Percentiles rank a stretch among this genome's conserved stretches.
Conservation (phyloP, 1,284 basidiomycete genomes). For the Marasmius fiardii region DNA sequence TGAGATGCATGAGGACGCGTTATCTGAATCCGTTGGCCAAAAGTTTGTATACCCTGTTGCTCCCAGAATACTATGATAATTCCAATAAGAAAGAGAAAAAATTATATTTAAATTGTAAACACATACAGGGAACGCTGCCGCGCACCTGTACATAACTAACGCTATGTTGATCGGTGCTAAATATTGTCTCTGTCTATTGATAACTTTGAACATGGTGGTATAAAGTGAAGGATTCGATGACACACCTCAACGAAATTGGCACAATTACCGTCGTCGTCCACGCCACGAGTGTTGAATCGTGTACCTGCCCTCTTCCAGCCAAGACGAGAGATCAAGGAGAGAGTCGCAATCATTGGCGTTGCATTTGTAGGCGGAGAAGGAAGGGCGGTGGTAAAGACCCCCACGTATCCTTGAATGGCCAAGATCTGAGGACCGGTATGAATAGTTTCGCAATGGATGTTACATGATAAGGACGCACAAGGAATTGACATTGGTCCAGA, state of each 20-base stretch:
- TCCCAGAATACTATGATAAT: constrained; percentile 87
- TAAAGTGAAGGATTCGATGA: constrained; percentile 14
- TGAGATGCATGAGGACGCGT: constrained; percentile 95
- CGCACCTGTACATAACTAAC: constrained; percentile 92
- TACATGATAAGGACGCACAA: constrained; percentile 48
- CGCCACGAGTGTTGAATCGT: constrained; percentile 94
- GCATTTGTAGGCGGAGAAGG: constrained; percentile 73
- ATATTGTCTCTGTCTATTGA: constrained; percentile 82
- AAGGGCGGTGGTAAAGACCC: constrained; percentile 65
- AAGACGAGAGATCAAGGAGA: constrained; percentile 83
- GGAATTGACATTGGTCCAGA: constrained; percentile 75
- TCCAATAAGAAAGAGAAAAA: constrained; percentile 14
- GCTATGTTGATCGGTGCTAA: constrained; percentile 80
- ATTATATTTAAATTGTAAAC: constrained; percentile 15
- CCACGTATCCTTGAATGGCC: constrained; percentile 92
- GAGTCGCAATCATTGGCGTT: constrained; percentile 59
- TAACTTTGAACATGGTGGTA: constrained; percentile 17
- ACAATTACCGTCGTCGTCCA: constrained; percentile 96
- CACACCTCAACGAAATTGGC: constrained; percentile 95
- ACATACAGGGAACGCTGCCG: constrained; percentile 88
- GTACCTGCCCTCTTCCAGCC: constrained; percentile 97
- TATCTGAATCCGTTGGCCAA: constrained; percentile 89
- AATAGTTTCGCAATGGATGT: constrained; percentile 18
- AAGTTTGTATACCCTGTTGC: constrained; percentile 89
- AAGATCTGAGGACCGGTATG: constrained; percentile 50